phyloP scores from a whole-genome alignment of 495 filamentous ascomycete species.

The Amniculicola lignicola region DNA sequence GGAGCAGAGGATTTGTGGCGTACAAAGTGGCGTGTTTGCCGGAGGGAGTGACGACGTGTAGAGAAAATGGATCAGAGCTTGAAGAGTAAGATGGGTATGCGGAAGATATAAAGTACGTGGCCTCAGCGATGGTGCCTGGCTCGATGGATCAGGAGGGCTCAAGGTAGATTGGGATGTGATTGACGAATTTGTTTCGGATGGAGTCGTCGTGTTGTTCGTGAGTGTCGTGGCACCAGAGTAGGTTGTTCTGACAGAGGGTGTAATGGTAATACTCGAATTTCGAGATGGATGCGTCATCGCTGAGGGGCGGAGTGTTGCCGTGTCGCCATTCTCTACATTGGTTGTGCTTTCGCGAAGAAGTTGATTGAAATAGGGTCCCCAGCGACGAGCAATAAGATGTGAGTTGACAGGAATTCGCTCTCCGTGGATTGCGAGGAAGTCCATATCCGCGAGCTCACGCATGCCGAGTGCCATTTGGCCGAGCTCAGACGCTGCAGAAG shows the following conservation, averaged over 20 bases:
- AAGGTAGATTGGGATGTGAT: constrained; percentile 37
- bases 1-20: constrained; percentile 92
- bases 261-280: constrained; percentile 83
- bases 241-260: constrained; percentile 63
- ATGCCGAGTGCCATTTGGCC: constrained; percentile 75
- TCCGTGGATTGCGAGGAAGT: constrained; percentile 82
- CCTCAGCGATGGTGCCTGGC: constrained; percentile 57
- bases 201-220: constrained; percentile 36
- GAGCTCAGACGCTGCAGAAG: constrained; percentile 73
- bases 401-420: constrained; percentile 94
- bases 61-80: constrained; percentile 83
- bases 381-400: constrained; percentile 75
- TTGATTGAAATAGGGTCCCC: constrained; percentile 94
- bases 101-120: constrained; percentile 89
- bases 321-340: constrained; percentile 52
- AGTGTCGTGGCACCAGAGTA: constrained; percentile 53
- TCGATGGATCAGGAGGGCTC: constrained; percentile 52
- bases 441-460: constrained; percentile 93
- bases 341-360: constrained; percentile 73
- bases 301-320: constrained; percentile 53
- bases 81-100: constrained; percentile 82
- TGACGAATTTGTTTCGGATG: constrained; percentile 28
- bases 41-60: constrained; percentile 87
- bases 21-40: constrained; percentile 73
- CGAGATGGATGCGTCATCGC: constrained; percentile 46